Evolutionary conservation across 345 rosid genomes (phyloP).

Genomic region (Angophora floribunda): DNA sequence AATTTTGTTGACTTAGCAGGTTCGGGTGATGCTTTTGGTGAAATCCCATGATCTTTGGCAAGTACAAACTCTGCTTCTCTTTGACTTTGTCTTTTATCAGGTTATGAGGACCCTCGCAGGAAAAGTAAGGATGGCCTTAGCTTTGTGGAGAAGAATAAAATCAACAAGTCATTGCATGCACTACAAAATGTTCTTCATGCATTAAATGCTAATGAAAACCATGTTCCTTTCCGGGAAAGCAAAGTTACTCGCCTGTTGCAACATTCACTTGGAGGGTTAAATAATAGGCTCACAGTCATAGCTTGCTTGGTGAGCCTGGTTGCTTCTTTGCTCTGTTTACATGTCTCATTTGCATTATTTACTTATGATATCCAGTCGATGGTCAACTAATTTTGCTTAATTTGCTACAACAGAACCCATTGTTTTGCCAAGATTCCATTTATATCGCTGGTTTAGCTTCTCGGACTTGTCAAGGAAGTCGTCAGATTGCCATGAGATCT

Average conservation of each 20-base stretch:
- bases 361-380: neutral
- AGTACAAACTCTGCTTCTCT: neutral
- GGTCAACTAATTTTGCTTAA: neutral
- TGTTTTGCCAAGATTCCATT: slow-evolving; percentile 66
- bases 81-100: slow-evolving; percentile 17
- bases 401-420: slow-evolving; percentile 30
- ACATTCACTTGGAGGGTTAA: slow-evolving; percentile 50
- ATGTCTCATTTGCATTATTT: neutral
- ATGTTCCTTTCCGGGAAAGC: slow-evolving; percentile 76
- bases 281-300: slow-evolving; percentile 31
- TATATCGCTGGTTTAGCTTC: slow-evolving; percentile 63
- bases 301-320: slow-evolving; percentile 55
- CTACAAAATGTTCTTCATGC: slow-evolving; percentile 61
- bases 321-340: neutral
- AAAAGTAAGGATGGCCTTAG: slow-evolving; percentile 18
- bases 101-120: slow-evolving; percentile 56
- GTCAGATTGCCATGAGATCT: slow-evolving; percentile 10
- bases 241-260: slow-evolving; percentile 64
- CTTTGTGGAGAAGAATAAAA: slow-evolving; percentile 33
- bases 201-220: slow-evolving; percentile 45
- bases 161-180: slow-evolving; percentile 62
- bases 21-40: neutral
- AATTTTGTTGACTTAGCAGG: slow-evolving; percentile 78
- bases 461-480: slow-evolving; percentile 30
- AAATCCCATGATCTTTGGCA: neutral